Base-by-base conservation (phyloP, 2,329 filamentous ascomycete genomes). In the Fusarium lyarnte region DNA sequence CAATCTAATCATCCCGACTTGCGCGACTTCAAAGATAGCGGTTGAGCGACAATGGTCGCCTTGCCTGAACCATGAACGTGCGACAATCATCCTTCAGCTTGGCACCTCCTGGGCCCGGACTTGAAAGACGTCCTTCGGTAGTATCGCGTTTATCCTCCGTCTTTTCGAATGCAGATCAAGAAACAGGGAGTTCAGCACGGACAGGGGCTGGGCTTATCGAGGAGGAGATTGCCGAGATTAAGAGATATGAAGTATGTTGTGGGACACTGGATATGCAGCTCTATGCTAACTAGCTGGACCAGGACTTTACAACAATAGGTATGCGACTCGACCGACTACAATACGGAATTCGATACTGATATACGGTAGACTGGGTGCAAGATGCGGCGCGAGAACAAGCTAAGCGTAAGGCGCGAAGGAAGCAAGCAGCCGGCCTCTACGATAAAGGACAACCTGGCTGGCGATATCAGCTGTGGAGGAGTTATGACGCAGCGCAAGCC, bases 211-310 rank as follows among this genome's bases (percentile, higher is more conserved):
- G 91, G 69, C 90, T 92, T 70, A 94, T 97, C 74, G 93, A 94
- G 69, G 95, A 98, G 79, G 96, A 99, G 84, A 97, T 99, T 79
- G 95, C 93, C 31, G 93, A 98, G 85, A 98, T 99, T 81, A 98
- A 98, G 84, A 90, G 95, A 84, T 99, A 99, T 84, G 96, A 97
- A 85, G 90, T 91, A 81, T 71, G 82, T 71, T 54, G 29, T 42
- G 19, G 45, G 29, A 53, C 16, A 27, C 68, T 70, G 35, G 39
- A 53, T 23, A 42, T 55, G 33, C 35, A 39, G 74, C 52, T 36
- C 62, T 49, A 45, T 36, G 54, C 66, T 78, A 57, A 79, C 66
- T 25, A 43, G 27, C 13, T 41, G 17, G 29, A n/a, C 45, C 63
- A 84, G 88, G 96, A 99, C 83, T 99, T 99, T 81, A 97, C 95